Conservation (phyloP, 352 stramenopile genomes). For the Phytophthora citricola region DNA sequence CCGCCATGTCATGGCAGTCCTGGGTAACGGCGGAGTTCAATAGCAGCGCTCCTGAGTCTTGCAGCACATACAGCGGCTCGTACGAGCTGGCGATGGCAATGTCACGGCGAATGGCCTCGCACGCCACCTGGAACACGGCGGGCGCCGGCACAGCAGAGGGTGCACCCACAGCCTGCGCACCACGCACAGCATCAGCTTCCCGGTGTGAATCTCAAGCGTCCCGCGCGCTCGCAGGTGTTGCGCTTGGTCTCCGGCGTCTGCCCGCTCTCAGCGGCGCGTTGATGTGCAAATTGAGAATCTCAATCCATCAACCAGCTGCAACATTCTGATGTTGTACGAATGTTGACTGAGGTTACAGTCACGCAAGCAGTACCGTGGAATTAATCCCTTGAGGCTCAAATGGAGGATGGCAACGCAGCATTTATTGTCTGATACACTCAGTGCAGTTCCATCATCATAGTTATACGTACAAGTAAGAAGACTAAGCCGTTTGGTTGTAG, state of each 20-base stretch:
- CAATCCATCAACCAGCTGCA: too few species aligned
- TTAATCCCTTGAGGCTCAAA: neutral
- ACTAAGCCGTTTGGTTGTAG: constrained; percentile 35
- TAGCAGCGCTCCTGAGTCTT: constrained; percentile 76
- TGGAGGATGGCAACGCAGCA: constrained; percentile 1
- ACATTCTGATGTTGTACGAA: too few species aligned
- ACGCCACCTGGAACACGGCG: constrained; percentile 73
- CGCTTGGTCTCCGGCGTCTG: too few species aligned
- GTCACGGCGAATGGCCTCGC: constrained; percentile 60
- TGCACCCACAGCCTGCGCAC: constrained; percentile 63
- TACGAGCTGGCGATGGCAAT: constrained; percentile 68
- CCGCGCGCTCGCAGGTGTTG: too few species aligned
- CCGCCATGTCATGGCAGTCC: constrained; percentile 81
- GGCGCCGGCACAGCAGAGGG: constrained; percentile 44
- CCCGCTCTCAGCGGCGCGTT: too few species aligned
- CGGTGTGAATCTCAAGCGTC: constrained; percentile 64
- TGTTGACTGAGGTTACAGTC: too few species aligned
- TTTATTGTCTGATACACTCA: constrained; percentile 1
- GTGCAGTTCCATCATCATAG: constrained; percentile 19
- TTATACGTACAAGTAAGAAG: constrained; percentile 24
- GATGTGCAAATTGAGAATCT: too few species aligned
- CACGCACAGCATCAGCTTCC: constrained; percentile 65
- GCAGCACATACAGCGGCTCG: constrained; percentile 67
- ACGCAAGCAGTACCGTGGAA: too few species aligned
- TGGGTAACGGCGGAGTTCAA: constrained; percentile 71